phyloP scores from a whole-genome alignment of 805 yeast genomes.

The Nakazawaea wickerhamii region DNA sequence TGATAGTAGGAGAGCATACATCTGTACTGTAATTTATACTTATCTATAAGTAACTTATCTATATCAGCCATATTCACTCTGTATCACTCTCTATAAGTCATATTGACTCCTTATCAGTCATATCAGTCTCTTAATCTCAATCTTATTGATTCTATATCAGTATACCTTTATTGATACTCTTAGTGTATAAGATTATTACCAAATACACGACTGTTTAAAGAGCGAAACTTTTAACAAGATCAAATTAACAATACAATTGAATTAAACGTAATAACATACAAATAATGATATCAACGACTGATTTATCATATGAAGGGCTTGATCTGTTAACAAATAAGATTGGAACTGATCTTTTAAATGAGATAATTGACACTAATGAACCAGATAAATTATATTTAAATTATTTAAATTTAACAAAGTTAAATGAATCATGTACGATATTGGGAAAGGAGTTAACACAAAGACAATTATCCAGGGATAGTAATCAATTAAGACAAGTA shows the following conservation, averaged over 20 bases:
- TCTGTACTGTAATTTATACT: neutral
- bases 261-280: neutral
- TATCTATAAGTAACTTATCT: too few relatives aligned
- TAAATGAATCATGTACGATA: slow-evolving; percentile 1
- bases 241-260: too few relatives aligned
- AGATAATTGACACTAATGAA: neutral
- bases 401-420: slow-evolving; percentile 3
- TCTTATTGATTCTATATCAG: too few relatives aligned
- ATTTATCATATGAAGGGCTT: neutral
- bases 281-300: neutral
- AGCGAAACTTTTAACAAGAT: neutral
- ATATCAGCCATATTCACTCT: too few relatives aligned
- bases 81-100: too few relatives aligned
- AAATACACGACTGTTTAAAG: neutral
- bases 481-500: neutral
- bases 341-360: neutral
- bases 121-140: too few relatives aligned
- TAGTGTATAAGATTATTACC: too few relatives aligned
- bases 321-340: slow-evolving; percentile 1
- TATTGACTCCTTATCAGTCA: too few relatives aligned
- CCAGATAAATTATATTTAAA: slow-evolving; percentile 6
- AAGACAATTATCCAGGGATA: neutral
- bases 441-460: slow-evolving; percentile 5
- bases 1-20: slow-evolving; percentile 15
- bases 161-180: too few relatives aligned